These are phyloP conservation scores for Didymella exigua DNA, from an alignment of 2,329 filamentous ascomycete genomes.

Conservation along the genomic window DNA sequence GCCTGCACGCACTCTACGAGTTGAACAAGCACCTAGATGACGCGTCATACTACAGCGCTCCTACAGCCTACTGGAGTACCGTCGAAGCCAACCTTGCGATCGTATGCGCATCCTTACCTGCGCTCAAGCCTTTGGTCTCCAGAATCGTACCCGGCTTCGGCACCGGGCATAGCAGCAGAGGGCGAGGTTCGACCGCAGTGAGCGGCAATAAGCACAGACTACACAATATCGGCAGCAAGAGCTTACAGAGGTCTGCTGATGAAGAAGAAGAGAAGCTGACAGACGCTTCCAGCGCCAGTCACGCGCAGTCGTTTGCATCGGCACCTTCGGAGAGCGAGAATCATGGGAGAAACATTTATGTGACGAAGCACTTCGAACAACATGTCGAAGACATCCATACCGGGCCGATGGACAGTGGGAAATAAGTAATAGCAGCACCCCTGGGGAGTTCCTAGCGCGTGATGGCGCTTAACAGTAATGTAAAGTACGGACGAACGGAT, in stretches of 20 bases:
- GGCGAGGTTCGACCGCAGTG: slow-evolving; percentile 8
- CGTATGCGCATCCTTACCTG: slow-evolving; percentile 40
- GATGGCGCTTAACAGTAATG: not conserved
- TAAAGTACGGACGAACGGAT: not conserved
- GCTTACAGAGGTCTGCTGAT: slow-evolving; percentile 1
- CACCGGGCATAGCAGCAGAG: slow-evolving; percentile 14
- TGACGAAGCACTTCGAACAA: slow-evolving; percentile 22
- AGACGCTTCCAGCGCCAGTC: slow-evolving; percentile 5
- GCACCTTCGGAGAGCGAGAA: slow-evolving; percentile 9
- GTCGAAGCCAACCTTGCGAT: slow-evolving; percentile 43
- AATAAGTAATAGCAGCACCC: slow-evolving; percentile 14
- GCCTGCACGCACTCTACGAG: slow-evolving; percentile 28
- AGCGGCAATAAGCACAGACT: slow-evolving; percentile 12
- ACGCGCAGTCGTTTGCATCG: slow-evolving; percentile 8
- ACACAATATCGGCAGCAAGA: slow-evolving; percentile 7
- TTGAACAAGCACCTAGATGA: slow-evolving; percentile 26
- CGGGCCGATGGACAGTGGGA: slow-evolving; percentile 9
- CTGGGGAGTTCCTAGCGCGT: not conserved
- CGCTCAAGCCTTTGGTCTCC: slow-evolving; percentile 37
- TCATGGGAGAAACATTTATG: slow-evolving; percentile 19
- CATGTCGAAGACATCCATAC: slow-evolving; percentile 7
- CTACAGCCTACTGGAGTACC: slow-evolving; percentile 35
- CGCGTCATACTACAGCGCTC: slow-evolving; percentile 28
- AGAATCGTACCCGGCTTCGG: slow-evolving; percentile 31
- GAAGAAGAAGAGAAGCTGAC: slow-evolving; percentile 24